Conservation (phyloP, 2,329 filamentous ascomycete genomes). For the Talaromyces pinophilus region DNA sequence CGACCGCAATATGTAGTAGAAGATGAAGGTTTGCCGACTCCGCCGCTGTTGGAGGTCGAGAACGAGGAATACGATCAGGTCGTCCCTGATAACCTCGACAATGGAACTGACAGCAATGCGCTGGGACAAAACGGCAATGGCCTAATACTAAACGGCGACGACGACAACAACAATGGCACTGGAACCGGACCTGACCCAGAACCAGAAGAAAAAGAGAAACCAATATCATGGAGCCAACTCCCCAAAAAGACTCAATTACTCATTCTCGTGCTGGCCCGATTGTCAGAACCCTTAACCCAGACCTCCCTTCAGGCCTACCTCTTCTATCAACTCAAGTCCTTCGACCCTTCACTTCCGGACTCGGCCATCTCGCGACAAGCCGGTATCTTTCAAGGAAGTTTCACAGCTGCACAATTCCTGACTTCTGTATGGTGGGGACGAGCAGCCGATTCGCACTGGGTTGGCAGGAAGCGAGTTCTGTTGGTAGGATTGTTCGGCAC, state of each 20-base stretch:
- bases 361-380: constrained; percentile 73
- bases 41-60: background rate
- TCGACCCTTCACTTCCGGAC: constrained; percentile 60
- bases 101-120: background rate
- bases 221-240: constrained; percentile 68
- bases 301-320: constrained; percentile 77
- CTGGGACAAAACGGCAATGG: background rate
- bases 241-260: constrained; percentile 76
- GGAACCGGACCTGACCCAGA: background rate
- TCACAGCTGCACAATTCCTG: constrained; percentile 78
- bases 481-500: constrained; percentile 75
- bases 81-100: background rate
- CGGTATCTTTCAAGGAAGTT: constrained; percentile 74
- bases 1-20: constrained; percentile 4
- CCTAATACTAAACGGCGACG: background rate
- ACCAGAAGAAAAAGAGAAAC: constrained; percentile 16
- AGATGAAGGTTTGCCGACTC: background rate
- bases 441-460: constrained; percentile 63
- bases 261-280: constrained; percentile 73
- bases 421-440: constrained; percentile 83
- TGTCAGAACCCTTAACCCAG: constrained; percentile 81
- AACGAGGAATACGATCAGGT: background rate
- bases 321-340: constrained; percentile 85
- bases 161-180: background rate
- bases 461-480: constrained; percentile 75